Evolutionary conservation across 2,329 filamentous ascomycete genomes (phyloP).

Genomic region (Coniochaeta sp.): DNA sequence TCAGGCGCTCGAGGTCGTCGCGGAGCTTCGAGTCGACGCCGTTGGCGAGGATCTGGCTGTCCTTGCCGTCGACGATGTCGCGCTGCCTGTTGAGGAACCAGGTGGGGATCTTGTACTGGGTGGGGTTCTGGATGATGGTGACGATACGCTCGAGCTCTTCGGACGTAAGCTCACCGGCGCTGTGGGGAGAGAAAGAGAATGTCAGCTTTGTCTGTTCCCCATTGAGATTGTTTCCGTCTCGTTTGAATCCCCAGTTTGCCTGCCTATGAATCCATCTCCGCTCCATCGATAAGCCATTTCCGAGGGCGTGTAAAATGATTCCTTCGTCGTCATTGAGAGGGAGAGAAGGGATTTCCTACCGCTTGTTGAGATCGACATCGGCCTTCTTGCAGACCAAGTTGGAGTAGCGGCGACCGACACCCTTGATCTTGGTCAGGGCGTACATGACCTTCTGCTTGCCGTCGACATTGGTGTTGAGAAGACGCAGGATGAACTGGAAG

Average conservation of each 20-base stretch:
- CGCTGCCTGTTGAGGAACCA: conserved; percentile 99
- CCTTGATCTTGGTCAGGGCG: conserved; percentile 99
- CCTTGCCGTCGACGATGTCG: conserved; percentile 99
- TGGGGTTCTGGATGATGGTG: conserved; percentile 99
- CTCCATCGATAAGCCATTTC: background rate
- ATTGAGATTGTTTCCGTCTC: background rate
- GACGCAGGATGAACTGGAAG: conserved; percentile 83
- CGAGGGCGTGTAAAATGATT: background rate
- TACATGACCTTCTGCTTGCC: conserved; percentile 99
- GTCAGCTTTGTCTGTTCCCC: conserved; percentile 21
- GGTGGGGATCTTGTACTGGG: conserved; percentile 96
- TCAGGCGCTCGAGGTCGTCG: conserved; percentile 96
- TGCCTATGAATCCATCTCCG: background rate
- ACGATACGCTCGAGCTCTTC: conserved; percentile 99
- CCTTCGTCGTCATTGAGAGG: background rate
- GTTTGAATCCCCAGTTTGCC: background rate
- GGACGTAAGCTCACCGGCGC: conserved; percentile 96
- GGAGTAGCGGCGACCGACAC: conserved; percentile 99
- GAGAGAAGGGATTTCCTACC: conserved; percentile 8
- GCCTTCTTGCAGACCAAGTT: conserved; percentile 99
- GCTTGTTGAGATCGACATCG: conserved; percentile 99
- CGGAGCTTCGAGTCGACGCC: conserved; percentile 98
- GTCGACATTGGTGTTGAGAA: conserved; percentile 98
- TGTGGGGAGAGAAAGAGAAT: conserved; percentile 31
- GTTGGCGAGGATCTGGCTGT: conserved; percentile 95